Conservation (phyloP, 495 filamentous ascomycete genomes). For the Talaromyces proteolyticus region DNA sequence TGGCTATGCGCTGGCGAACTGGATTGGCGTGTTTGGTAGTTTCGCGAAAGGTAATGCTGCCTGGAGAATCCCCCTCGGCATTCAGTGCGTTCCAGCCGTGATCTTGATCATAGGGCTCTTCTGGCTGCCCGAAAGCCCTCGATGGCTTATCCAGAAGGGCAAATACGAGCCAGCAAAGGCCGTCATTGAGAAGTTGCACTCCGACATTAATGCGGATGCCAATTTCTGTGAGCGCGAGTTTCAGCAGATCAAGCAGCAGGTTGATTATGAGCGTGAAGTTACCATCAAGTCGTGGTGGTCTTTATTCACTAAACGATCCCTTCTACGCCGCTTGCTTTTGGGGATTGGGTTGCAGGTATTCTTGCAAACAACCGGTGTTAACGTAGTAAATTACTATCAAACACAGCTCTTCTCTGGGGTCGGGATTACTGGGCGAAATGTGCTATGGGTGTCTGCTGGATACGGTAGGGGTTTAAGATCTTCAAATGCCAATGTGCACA, state of each 20-base stretch:
- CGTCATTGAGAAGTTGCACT: constrained; percentile 45
- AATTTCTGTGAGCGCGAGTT: constrained; percentile 43
- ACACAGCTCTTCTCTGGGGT: constrained; percentile 51
- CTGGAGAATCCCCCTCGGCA: constrained; percentile 51
- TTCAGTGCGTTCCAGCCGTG: constrained; percentile 41
- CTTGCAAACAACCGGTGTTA: constrained; percentile 42
- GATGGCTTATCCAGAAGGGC: constrained; percentile 46
- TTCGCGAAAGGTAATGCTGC: constrained; percentile 9
- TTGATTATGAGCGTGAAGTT: constrained; percentile 37
- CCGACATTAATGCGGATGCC: constrained; percentile 30
- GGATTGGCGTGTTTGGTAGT: neutral
- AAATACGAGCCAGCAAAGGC: constrained; percentile 34
- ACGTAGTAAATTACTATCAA: constrained; percentile 58
- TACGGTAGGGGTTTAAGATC: no score
- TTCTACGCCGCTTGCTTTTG: constrained; percentile 19
- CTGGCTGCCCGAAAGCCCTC: constrained; percentile 49
- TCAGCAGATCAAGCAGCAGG: constrained; percentile 38
- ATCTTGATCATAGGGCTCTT: constrained; percentile 38
- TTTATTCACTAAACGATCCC: constrained; percentile 33
- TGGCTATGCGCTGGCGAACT: neutral
- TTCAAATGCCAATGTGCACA: no score
- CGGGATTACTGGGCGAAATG: constrained; percentile 39
- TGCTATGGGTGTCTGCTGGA: neutral
- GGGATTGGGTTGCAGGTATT: constrained; percentile 29
- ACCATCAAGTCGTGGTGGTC: constrained; percentile 47